Evolutionary conservation across 805 yeast genomes (phyloP), one percentile per base, ranked within the genome.

Genomic region (Zygosaccharomyces siamensis): DNA sequence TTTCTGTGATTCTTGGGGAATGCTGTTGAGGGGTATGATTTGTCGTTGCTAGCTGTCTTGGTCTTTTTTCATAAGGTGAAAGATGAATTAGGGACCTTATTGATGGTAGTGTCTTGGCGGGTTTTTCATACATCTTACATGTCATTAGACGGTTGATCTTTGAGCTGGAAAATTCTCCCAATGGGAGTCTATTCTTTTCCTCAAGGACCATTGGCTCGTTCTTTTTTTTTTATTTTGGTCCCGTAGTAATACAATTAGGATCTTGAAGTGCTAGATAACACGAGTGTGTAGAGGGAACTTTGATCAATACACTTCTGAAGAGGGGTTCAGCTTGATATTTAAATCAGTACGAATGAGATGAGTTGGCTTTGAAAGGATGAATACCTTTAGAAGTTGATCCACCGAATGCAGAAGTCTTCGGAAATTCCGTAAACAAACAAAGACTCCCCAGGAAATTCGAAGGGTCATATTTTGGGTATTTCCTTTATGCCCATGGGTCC

Each of bases 151-250:
- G 56, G 53, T 62, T 62, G 36, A 62, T 51, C 32, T 54, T 52
- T 8, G 64, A 59, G 43, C 56, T 55, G 8, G 68, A 52, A 33
- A 57, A 56, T 44, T 56, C 66, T 31, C 57, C 57, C 51, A 62
- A 46, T 35, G 67, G 68, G 20, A 56, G 46, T 47, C 68, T 54
- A 27, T 52, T 57, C 26, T 31, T 47, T 33, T 52, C 57, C 23
- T 33, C 37, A 10, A 54, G 21, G 4, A 59, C 50, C 64, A 61
- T 61, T 7, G 30, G 43, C 7, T 20, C 14, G 10, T 33, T 33
- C 4, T n/a, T 16, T 7, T 16, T 2, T 32, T 14, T 14, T 33
- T 16, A 20, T 8, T 14, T 33, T 16, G 21, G 8, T 7, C 28
- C 28, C 8, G 28, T 26, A 26, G 28, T 26, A 26, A 7, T 26